These are phyloP conservation scores for Brachypodium distachyon DNA, from an alignment of 202 grass and related monocot species.

Conservation along the genomic window DNA sequence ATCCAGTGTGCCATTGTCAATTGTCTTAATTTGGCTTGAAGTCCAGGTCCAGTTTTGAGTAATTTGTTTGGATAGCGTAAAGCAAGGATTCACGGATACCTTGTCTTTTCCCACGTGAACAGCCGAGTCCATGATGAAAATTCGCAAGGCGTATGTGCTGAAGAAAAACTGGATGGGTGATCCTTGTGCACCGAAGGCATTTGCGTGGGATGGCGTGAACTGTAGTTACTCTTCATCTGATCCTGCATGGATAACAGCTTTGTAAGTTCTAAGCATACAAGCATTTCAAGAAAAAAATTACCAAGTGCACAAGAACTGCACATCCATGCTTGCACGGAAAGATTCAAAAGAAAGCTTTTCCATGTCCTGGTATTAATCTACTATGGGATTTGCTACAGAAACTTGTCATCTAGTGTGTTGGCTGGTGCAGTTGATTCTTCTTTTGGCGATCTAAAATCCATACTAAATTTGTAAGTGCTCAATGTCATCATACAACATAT, in stretches of 20 bases:
- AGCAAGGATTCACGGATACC: not conserved
- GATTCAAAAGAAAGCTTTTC: not conserved
- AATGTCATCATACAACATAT: not conserved
- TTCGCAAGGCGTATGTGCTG: not conserved
- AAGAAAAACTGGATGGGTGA: constrained; percentile 53
- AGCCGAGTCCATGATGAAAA: constrained; percentile 29
- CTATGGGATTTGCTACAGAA: not conserved
- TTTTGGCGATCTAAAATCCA: constrained; percentile 34
- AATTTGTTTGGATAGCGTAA: not conserved
- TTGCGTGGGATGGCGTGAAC: constrained; percentile 26
- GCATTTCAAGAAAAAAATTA: not conserved
- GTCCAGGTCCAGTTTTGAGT: not conserved
- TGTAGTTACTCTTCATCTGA: constrained; percentile 26
- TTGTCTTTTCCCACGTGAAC: not conserved
- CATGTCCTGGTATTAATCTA: not conserved
- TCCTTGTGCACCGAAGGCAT: constrained; percentile 34
- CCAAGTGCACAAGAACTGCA: not conserved
- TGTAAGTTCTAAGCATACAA: constrained; percentile 23
- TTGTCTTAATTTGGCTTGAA: not conserved
- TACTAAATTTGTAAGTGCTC: constrained; percentile 22
- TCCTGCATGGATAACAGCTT: constrained; percentile 10
- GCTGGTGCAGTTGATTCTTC: not conserved
- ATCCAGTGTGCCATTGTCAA: not conserved
- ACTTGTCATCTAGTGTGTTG: constrained; percentile 29
- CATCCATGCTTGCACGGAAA: not conserved